These are phyloP conservation scores for Fusarium nisikadoi DNA, from an alignment of 2,329 filamentous ascomycete species.

Conservation along the genomic window DNA sequence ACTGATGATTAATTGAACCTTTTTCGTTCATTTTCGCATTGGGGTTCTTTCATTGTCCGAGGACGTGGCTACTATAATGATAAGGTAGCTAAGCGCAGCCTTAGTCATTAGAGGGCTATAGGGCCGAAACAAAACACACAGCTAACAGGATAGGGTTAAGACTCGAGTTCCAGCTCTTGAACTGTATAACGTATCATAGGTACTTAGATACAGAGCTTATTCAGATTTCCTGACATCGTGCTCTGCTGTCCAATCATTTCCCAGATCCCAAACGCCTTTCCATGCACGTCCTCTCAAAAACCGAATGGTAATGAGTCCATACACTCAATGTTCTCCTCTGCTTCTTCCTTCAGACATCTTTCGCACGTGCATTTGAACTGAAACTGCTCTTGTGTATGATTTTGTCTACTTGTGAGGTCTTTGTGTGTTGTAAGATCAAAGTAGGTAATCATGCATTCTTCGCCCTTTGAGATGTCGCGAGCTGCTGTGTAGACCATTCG, in stretches of 20 bases:
- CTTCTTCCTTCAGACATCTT: constrained; percentile 41
- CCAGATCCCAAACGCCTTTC: not conserved
- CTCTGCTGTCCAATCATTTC: not conserved
- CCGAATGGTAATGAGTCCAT: constrained; percentile 40
- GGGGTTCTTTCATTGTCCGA: not conserved
- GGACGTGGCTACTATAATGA: not conserved
- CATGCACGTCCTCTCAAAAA: not conserved
- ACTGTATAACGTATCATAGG: not conserved
- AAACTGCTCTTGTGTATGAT: constrained; percentile 35
- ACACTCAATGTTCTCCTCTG: constrained; percentile 29
- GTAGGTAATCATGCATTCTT: constrained; percentile 45
- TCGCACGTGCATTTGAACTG: constrained; percentile 42
- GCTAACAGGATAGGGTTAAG: no score
- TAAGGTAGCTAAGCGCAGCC: no score
- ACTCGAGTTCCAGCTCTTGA: fast-evolving
- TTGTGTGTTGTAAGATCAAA: constrained; percentile 38
- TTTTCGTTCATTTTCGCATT: not conserved
- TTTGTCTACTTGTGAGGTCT: constrained; percentile 33
- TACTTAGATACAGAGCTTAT: fast-evolving
- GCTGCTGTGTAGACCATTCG: constrained; percentile 45
- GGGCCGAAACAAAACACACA: not conserved
- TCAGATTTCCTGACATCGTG: fast-evolving
- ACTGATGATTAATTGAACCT: not conserved
- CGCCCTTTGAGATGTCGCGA: constrained; percentile 36
- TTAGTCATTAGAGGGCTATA: no score